Base-by-base conservation (phyloP, 2,329 filamentous ascomycete genomes). In the Epichloe coenophiala region DNA sequence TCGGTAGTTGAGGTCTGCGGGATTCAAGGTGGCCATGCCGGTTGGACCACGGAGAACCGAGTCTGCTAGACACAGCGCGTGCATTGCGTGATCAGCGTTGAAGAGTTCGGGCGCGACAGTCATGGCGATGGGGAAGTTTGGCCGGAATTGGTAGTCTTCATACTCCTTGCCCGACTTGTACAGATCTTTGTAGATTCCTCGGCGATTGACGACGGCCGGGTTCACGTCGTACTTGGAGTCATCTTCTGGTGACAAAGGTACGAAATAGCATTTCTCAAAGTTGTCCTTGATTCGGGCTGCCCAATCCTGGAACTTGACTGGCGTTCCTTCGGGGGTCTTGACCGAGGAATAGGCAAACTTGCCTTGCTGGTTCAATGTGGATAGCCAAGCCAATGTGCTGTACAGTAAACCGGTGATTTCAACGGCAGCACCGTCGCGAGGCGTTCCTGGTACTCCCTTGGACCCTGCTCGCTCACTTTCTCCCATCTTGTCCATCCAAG, bases 401-500 rank as follows among this genome's bases (percentile, higher is more conserved):
- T 95, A 98, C 17, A 93, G 74, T 51, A 98, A 77, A 45, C 93
- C 94, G 1, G 84, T 95, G 63, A 98, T 97, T 66, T 98, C 93
- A 51, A 98, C 79, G 19, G 93, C 89, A 41, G 93, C 89, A 33
- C 93, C 93, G 64, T 98, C 94, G 60, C 94, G 85, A 45, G 93
- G 93, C n/a, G 93, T 98, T 8, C 90, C 93, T 1, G 93, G 94
- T 19, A 95, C 74, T 47, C 93, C 94, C 71, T 96, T 97, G 61
- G 83, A 95, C 52, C 86, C 84, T 15, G 94, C 93, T 54, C 83
- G 86, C 56, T 86, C 81, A 55, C 89, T 95, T 67, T 98, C 93
- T n/a, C 93, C 93, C 93, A 98, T 98, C 77, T 98, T 98, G 74
- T 98, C 93, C 89, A 96, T 96, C 93, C 93, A 98, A 1, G 93